Base-by-base conservation (phyloP, 139 green algal genomes). In the Monoraphidium neglectum region DNA sequence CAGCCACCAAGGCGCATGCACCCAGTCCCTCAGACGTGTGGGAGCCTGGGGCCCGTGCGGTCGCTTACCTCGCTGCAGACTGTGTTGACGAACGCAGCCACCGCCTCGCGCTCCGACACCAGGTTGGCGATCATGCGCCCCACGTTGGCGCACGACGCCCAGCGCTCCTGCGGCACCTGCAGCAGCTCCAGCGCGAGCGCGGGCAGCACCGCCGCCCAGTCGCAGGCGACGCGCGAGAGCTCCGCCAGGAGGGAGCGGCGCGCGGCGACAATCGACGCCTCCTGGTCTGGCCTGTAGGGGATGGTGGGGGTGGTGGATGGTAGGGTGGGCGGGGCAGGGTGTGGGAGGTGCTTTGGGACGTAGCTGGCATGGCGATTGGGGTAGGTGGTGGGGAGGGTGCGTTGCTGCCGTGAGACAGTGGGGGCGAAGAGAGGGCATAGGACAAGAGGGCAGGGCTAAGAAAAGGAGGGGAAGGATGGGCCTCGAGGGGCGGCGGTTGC, bases 151-250 rank as follows among this genome's bases (percentile, higher is more conserved):
- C 60, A 49, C 24, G 61, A 71, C 43, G 70, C 59, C 72, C 72
- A 78, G 38, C 70, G 72, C 59, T 71, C 72, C 30, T 35, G 28
- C 23, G 72, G 72, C 40, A 77, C 72, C 72, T 77, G 70, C 62
- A 79, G 73, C 49, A 79, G 73, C 63, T 79, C 47, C 63, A 79
- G 64, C 54, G 73, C 73, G 49, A 79, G 73, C 38, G 63, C 66
- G n/a, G 73, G 64, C 64, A 79, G 64, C 49, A 73, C 73, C 33
- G 43, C 54, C 73, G 71, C 61, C 73, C 73, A 79, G 61, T 79
- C 73, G 6, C 37, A 26, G 16, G 63, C 73, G 35, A 79, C 73
- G 5, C 73, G 63, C n/a, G 33, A 18, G 12, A 79, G 73, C 63
- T 79, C 73, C 28, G 15, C 1, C 6, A 73, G 36, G 35, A 79